Base-by-base conservation (phyloP, 192 early-diverging fungal genomes). In the Coemansia asiatica region DNA sequence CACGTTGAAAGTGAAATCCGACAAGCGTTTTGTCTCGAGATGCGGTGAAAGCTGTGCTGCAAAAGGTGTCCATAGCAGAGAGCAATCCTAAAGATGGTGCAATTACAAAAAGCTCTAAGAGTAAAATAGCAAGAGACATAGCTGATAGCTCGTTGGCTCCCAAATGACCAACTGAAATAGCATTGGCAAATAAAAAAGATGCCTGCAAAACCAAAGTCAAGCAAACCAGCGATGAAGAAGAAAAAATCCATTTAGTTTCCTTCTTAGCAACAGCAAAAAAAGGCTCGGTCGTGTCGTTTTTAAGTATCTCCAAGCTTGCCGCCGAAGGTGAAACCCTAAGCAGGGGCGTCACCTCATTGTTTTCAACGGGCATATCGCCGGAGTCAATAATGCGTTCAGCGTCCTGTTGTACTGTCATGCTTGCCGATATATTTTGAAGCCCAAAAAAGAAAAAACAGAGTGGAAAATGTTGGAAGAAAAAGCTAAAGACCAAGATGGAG, bases 51-150 rank as follows among this genome's bases (percentile, higher is more conserved):
- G n/a, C n/a, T n/a, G n/a, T n/a, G n/a, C n/a, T n/a, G n/a, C n/a
- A n/a, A n/a, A n/a, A n/a, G n/a, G n/a, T n/a, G n/a, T n/a, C n/a
- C n/a, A n/a, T n/a, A n/a, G n/a, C n/a, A n/a, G n/a, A n/a, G n/a
- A n/a, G n/a, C n/a, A n/a, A n/a, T n/a, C n/a, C n/a, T n/a, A n/a
- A n/a, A n/a, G n/a, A n/a, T n/a, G n/a, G n/a, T n/a, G n/a, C n/a
- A n/a, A n/a, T n/a, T n/a, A n/a, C n/a, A n/a, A 75, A 66, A 15
- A 75, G 58, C 13, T 64, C 74, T 27, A 85, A 86, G 60, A 85
- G 89, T 77, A 87, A 89, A 16, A 85, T 81, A 0, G 85, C 82
- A 15, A 90, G 66, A 0, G 89, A 82, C 21, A 87, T 83, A n/a
- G n/a, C n/a, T n/a, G n/a, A n/a, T n/a, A n/a, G n/a, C n/a, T n/a